These are phyloP conservation scores for Chlorokybus atmophyticus DNA, from an alignment of 139 green algal genomes.

Conservation along the genomic window DNA sequence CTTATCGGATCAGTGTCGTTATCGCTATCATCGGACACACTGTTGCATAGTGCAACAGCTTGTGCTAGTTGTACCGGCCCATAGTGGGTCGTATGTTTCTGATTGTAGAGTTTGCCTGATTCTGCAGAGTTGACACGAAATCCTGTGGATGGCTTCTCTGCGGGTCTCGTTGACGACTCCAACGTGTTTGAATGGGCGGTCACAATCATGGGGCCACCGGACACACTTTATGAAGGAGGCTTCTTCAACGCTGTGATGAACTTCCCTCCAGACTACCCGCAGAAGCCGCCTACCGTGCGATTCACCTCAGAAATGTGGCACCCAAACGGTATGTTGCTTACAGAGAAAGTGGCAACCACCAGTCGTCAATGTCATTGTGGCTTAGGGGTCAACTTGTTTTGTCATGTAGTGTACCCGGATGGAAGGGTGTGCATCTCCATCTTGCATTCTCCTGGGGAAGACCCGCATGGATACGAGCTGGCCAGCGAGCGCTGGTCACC, in stretches of 20 bases:
- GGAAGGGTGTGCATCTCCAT: conserved; percentile 99
- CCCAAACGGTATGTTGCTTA: conserved; percentile 21
- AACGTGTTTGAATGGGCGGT: conserved; percentile 98
- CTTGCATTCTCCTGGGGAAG: conserved; percentile 84
- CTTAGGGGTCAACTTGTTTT: no score
- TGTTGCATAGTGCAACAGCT: background rate
- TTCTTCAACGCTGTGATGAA: conserved; percentile 94
- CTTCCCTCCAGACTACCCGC: conserved; percentile 96
- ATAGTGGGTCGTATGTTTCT: conserved; percentile 1
- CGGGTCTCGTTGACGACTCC: conserved; percentile 85
- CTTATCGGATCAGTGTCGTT: background rate
- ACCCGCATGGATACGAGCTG: conserved; percentile 88
- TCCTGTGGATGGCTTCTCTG: conserved; percentile 96
- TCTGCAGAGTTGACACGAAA: conserved; percentile 84
- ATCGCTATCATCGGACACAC: background rate
- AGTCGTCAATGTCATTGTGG: no score
- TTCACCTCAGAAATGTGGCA: conserved; percentile 99
- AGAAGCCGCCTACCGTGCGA: conserved; percentile 76
- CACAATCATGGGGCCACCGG: conserved; percentile 92
- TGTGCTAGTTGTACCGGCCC: background rate
- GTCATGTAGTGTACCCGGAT: conserved; percentile 86
- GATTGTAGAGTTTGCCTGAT: no score
- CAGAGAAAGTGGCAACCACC: no score
- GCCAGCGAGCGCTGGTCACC: conserved; percentile 90
- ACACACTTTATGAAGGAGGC: conserved; percentile 98